phyloP scores from a whole-genome alignment of 305 asterid genomes.

The Ruellia speciosa region DNA sequence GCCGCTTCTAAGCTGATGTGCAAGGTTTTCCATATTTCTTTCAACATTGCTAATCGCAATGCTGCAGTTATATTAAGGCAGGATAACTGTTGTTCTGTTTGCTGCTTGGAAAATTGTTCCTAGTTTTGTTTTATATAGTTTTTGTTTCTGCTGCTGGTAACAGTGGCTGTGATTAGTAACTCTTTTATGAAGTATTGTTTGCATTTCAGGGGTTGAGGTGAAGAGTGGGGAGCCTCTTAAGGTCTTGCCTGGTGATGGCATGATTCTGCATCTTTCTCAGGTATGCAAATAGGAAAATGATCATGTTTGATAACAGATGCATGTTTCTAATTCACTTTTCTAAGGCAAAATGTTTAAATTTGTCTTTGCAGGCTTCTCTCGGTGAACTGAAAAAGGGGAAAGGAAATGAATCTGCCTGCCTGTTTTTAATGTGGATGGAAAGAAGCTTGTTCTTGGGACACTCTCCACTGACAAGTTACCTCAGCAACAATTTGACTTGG shows the following conservation, averaged over 20 bases:
- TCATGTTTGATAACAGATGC: background rate
- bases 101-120: too few relatives aligned
- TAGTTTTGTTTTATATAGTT: too few relatives aligned
- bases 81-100: too few relatives aligned
- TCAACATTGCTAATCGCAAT: too few relatives aligned
- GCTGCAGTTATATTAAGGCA: too few relatives aligned
- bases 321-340: background rate
- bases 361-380: conserved; percentile 42
- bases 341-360: background rate
- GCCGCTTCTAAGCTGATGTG: too few relatives aligned
- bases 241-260: conserved; percentile 46
- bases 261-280: conserved; percentile 80
- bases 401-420: conserved; percentile 38
- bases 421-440: conserved; percentile 47
- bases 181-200: background rate
- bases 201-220: conserved; percentile 50
- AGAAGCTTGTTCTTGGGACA: conserved; percentile 71
- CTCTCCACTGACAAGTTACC: conserved; percentile 62
- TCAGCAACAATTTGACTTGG: conserved; percentile 66
- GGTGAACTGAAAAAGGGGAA: conserved; percentile 60
- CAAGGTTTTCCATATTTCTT: too few relatives aligned
- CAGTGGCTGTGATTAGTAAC: too few relatives aligned
- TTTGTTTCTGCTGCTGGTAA: too few relatives aligned
- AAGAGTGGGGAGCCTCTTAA: conserved; percentile 45
- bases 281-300: conserved; percentile 21